Base-by-base conservation (phyloP, 2,329 filamentous ascomycete species). In the Calonectria naviculata region DNA sequence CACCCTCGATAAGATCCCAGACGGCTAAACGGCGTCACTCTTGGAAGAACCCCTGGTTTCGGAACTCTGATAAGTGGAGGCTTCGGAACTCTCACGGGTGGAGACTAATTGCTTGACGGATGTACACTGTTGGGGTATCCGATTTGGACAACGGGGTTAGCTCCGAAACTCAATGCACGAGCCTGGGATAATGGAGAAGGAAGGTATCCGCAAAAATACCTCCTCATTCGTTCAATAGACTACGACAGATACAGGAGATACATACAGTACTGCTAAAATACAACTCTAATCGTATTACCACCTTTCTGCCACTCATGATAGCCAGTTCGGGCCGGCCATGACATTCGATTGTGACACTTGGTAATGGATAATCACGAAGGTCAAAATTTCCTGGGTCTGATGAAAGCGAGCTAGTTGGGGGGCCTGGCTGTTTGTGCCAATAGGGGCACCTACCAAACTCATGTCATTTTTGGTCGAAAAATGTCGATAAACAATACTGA, bases 21-120 rank as follows among this genome's bases (percentile, higher is more conserved):
- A 24, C 52, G 52, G 52, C 31, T 58, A 58, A 58, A 26, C 52
- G 52, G 52, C 52, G 21, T 34, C 7, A 10, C 12, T 46, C 21
- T 10, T 13, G 2, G 19, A 21, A 21, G 8, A 19, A 46, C 21
- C 42, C 52, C 52, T 26, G 13, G 21, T 15, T 21, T 38, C 31
- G 52, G 52, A 58, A 58, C 52, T 28, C 36, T 58, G 52, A 58
- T 58, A 58, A 58, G 52, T 58, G 52, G 52, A 58, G 52, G 52
- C 31, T 10, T 58, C 31, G 52, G 52, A 58, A 58, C 52, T 58
- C 52, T 58, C n/a, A 58, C 21, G n/a, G 21, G 52, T 58, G 52
- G 52, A 19, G 34, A 58, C 52, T 17, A 26, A 38, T 58, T 36
- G 34, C 34, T 6, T 13, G 13, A 15, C 21, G 5, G 38, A 26